Evolutionary conservation across 2,329 filamentous ascomycete species (phyloP).

Genomic region (Kalmusia sp.): DNA sequence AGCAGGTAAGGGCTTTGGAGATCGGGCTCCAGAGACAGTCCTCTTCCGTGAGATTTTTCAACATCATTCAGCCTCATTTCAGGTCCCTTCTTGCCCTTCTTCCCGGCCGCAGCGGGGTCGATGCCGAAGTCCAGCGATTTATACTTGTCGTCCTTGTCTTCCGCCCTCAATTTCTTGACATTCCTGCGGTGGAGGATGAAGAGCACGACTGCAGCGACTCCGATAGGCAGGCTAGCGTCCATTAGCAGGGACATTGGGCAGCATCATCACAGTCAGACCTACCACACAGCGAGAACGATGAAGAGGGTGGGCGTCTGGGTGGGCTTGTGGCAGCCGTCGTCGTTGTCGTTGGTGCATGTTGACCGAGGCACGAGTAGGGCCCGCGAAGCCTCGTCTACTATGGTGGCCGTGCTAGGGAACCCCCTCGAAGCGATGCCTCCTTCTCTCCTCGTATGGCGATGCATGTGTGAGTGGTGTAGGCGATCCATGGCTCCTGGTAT

Average conservation of each 20-base stretch:
- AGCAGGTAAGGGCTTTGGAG: slow-evolving; percentile 89
- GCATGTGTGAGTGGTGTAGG: slow-evolving; percentile 37
- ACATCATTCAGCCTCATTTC: slow-evolving; percentile 66
- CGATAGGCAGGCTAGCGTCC: slow-evolving; percentile 73
- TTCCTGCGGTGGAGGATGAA: slow-evolving; percentile 82
- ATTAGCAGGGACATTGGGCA: slow-evolving; percentile 31
- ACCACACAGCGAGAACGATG: slow-evolving; percentile 45
- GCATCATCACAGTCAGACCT: slow-evolving; percentile 16
- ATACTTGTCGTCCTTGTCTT: slow-evolving; percentile 87
- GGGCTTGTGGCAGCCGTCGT: slow-evolving; percentile 45
- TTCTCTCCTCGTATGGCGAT: slow-evolving; percentile 36
- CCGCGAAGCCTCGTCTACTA: slow-evolving; percentile 30
- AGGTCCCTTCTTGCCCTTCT: slow-evolving; percentile 53
- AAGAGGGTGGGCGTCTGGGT: slow-evolving; percentile 39
- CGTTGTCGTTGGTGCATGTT: slow-evolving; percentile 42
- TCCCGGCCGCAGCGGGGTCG: slow-evolving; percentile 58
- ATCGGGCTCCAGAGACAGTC: slow-evolving; percentile 70
- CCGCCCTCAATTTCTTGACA: slow-evolving; percentile 71
- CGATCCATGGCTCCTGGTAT: slow-evolving; percentile 38
- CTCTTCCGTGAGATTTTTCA: slow-evolving; percentile 55
- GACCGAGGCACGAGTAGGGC: slow-evolving; percentile 35
- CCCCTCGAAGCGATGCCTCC: slow-evolving; percentile 17
- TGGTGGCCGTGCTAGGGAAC: slow-evolving; percentile 28
- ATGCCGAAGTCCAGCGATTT: slow-evolving; percentile 93
- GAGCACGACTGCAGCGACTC: slow-evolving; percentile 70